Evolutionary conservation across 371 early-diverging fungal genomes (phyloP), one percentile per base, ranked within the genome.

Genomic region (Actinomortierella ambigua): DNA sequence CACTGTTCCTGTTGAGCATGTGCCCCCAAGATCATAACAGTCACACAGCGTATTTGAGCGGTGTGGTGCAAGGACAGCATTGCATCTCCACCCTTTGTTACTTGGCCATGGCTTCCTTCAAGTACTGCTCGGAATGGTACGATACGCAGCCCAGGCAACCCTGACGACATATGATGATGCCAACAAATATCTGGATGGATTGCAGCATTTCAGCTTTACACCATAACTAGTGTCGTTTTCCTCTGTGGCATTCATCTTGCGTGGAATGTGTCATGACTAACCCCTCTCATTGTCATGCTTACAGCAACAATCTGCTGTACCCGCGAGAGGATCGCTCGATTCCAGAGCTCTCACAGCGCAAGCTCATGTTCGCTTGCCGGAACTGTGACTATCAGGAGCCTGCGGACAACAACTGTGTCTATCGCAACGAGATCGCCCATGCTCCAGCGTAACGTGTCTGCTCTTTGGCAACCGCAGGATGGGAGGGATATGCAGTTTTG

Each of bases 271-370:
- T 18, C 22, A 43, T n/a, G 1, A 50, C 29, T 22, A 9, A 15
- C 23, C 18, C 5, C 17, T 17, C 47, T 47, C 39, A 15, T 20
- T 34, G 15, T 26, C 34, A 47, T 48, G 2, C 22, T 39, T 27
- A 49, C 7, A 88, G 99, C 84, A 92, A 93, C 85, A 98, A 98
- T 75, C 83, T 98, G 84, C 81, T 99, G 63, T 98, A 98, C 81
- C 99, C 99, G 40, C 88, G 93, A 80, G 97, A 96, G 78, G 96
- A 99, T 68, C 81, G 85, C 43, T 69, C 59, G 11, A 58, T 62
- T 50, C 70, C 70, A 18, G 66, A 66, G 49, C 63, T 66, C 1
- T 49, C 48, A 7, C 79, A 68, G 55, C 81, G 88, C 54, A 77
- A 63, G 50, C 82, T 99, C 42, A 78, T 91, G 75, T 91, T 90